Conservation (phyloP, 148 eudicot genomes). For the Spergularia marina region DNA sequence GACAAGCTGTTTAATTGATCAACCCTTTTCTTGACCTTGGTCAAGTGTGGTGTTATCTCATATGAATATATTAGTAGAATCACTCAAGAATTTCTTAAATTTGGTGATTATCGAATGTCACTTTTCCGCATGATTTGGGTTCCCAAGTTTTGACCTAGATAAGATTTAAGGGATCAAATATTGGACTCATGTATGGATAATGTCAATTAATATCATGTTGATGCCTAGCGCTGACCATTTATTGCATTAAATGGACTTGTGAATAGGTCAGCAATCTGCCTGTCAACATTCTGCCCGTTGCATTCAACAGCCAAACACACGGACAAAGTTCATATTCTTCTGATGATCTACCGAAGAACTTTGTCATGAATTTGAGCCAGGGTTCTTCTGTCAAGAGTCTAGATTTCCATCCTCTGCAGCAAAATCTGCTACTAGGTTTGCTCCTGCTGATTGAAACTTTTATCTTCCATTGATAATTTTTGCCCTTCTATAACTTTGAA, state of each 20-base stretch:
- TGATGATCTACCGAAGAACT: conserved; percentile 76
- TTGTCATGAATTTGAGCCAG: conserved; percentile 67
- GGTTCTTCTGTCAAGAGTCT: conserved; percentile 87
- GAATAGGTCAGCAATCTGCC: conserved; percentile 62
- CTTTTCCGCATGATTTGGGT: not conserved
- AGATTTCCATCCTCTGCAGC: conserved; percentile 90
- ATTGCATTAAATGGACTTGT: conserved; percentile 24
- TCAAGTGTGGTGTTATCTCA: not conserved
- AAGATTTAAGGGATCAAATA: not conserved
- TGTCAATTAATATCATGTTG: not conserved
- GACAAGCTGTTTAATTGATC: too few species aligned
- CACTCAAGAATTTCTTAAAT: not conserved
- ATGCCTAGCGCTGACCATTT: not conserved
- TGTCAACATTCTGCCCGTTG: conserved; percentile 67
- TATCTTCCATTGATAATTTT: not conserved
- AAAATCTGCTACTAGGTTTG: conserved; percentile 80
- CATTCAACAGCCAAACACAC: conserved; percentile 59
- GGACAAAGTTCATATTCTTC: conserved; percentile 71
- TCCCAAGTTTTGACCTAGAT: not conserved
- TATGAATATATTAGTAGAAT: not conserved
- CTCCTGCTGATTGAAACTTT: not conserved
- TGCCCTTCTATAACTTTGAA: conserved; percentile 1
- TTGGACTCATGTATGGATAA: not conserved
- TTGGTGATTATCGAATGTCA: not conserved
- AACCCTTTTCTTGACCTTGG: too few species aligned